Percentiles rank a stretch among this genome's conserved stretches.
These are phyloP conservation scores for Pleurotus tuber-regium DNA, from an alignment of 768 basidiomycete genomes.

Conservation along the genomic window DNA sequence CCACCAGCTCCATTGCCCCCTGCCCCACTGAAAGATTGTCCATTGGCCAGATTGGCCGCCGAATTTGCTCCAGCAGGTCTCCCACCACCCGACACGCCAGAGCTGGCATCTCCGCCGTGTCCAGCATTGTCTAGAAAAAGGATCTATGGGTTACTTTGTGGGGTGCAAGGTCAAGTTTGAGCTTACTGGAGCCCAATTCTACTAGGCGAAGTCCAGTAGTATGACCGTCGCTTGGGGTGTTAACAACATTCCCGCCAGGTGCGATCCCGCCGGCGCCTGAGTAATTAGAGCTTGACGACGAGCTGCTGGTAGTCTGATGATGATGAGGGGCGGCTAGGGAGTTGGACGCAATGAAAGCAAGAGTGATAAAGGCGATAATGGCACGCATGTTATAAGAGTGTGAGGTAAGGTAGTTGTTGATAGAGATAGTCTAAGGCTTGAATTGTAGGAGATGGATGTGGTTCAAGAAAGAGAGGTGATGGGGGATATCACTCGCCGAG, in stretches of 20 bases:
- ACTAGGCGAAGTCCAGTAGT: constrained; percentile 21
- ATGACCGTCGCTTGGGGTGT: background rate
- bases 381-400: constrained; percentile 10
- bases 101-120: background rate
- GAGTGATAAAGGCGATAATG: constrained; percentile 24
- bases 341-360: constrained; percentile 22
- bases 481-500: background rate
- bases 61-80: background rate
- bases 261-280: constrained; percentile 28
- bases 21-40: background rate
- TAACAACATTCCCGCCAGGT: constrained; percentile 33
- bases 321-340: constrained; percentile 17
- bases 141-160: background rate
- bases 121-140: background rate
- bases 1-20: background rate
- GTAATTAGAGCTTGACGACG: constrained; percentile 27
- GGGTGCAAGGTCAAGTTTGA: background rate
- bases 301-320: constrained; percentile 13
- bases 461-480: constrained; percentile 17
- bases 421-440: too few species aligned
- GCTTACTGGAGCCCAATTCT: constrained; percentile 31
- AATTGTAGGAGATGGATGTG: constrained; percentile 17
- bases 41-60: background rate
- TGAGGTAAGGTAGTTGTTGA: constrained; percentile 11
- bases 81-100: background rate